Conservation (phyloP, 2,329 filamentous ascomycete genomes). For the Aureobasidium mangrovei region DNA sequence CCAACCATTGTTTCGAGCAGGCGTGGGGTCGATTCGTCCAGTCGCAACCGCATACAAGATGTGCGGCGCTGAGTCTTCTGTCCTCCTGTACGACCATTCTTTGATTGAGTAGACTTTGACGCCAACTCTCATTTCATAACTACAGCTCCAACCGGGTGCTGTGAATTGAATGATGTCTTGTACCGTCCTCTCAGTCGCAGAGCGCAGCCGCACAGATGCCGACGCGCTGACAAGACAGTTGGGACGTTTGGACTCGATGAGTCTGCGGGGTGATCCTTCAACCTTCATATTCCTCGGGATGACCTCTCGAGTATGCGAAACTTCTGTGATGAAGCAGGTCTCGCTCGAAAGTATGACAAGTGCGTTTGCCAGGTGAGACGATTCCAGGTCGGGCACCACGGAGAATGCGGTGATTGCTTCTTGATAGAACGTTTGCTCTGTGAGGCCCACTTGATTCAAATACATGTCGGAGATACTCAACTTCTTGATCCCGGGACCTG, state of each 20-base stretch:
- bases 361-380: not conserved
- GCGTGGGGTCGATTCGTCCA: constrained; percentile 24
- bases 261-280: constrained; percentile 33
- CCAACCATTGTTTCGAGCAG: constrained; percentile 32
- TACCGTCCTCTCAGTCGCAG: not conserved
- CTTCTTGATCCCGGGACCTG: constrained; percentile 1
- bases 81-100: constrained; percentile 50
- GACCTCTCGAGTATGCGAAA: constrained; percentile 34
- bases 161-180: constrained; percentile 1
- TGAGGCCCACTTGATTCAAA: constrained; percentile 25
- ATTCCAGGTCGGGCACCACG: constrained; percentile 1
- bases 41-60: constrained; percentile 52
- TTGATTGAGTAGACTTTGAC: constrained; percentile 53
- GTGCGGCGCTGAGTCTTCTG: constrained; percentile 31
- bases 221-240: constrained; percentile 43
- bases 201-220: constrained; percentile 27
- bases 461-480: constrained; percentile 30
- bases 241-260: constrained; percentile 38
- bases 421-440: constrained; percentile 25
- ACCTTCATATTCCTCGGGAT: constrained; percentile 34
- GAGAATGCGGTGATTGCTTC: constrained; percentile 25
- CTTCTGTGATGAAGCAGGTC: constrained; percentile 39
- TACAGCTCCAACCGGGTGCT: constrained; percentile 12
- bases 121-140: constrained; percentile 41
- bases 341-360: constrained; percentile 18